phyloP scores from a whole-genome alignment of 1,284 basidiomycete species.

The Cutaneotrichosporon cutaneum region DNA sequence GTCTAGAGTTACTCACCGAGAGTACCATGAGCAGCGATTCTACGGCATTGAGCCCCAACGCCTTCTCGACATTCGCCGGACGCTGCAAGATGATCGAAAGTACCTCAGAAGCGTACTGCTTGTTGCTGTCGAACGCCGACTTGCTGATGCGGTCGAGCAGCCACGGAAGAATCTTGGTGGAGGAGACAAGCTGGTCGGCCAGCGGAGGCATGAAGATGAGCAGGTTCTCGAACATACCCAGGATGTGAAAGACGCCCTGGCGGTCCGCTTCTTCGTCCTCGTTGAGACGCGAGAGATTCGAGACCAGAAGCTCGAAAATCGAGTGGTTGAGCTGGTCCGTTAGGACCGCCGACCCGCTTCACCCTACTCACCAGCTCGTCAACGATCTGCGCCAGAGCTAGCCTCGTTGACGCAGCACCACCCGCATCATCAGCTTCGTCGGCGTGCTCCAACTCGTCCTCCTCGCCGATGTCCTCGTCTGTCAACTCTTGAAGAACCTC shows the following conservation, averaged over 20 bases:
- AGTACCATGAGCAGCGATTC: slow-evolving; percentile 74
- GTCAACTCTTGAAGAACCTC: slow-evolving; percentile 91
- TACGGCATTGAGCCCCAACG: slow-evolving; percentile 72
- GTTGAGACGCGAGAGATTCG: slow-evolving; percentile 79
- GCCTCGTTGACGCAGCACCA: slow-evolving; percentile 36
- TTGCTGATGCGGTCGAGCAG: slow-evolving; percentile 72
- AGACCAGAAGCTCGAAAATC: slow-evolving; percentile 81
- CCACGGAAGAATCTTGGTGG: slow-evolving; percentile 76
- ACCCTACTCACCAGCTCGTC: slow-evolving; percentile 65
- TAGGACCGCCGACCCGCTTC: background rate
- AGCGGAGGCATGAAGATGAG: slow-evolving; percentile 78
- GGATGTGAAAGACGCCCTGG: slow-evolving; percentile 86
- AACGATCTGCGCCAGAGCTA: slow-evolving; percentile 67
- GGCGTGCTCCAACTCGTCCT: slow-evolving; percentile 63
- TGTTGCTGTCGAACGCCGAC: slow-evolving; percentile 75
- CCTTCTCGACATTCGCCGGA: slow-evolving; percentile 62
- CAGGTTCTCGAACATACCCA: slow-evolving; percentile 90
- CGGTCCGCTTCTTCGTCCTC: slow-evolving; percentile 75
- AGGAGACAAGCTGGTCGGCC: slow-evolving; percentile 65
- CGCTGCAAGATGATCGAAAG: slow-evolving; percentile 85
- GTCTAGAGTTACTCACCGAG: slow-evolving; percentile 61
- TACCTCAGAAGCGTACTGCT: slow-evolving; percentile 82
- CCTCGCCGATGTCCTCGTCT: slow-evolving; percentile 85
- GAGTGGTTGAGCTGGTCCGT: slow-evolving; percentile 68
- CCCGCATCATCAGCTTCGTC: slow-evolving; percentile 61